Evolutionary conservation across 768 basidiomycete species (phyloP), one percentile per base, ranked within the genome.

Genomic region (Mycena crocata): DNA sequence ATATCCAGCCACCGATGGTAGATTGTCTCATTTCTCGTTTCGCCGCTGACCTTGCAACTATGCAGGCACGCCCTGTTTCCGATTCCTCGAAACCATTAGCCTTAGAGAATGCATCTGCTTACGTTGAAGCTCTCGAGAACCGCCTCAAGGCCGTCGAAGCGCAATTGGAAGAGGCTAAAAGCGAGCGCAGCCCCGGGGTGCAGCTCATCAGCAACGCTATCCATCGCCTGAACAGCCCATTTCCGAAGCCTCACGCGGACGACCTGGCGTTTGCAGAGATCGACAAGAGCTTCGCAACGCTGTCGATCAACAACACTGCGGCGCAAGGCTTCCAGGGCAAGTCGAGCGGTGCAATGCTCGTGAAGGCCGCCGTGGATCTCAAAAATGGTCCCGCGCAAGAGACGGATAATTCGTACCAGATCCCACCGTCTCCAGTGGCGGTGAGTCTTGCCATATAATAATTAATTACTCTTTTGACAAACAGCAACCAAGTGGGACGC

Each of bases 321-420:
- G 48, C 44, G 5, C 35, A 50, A 24, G 78, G 85, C 15, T 89
- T 88, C 68, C 87, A 87, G 62, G 87, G 88, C 0, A 87, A 87
- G 66, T 86, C 85, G 7, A 88, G 87, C 69, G 84, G 85, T 13
- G 83, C 85, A 0, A 85, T 87, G 82, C 81, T 89, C 23, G 78
- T 89, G 21, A 83, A 82, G 45, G 81, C 81, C 9, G 90, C 89
- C 2, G 81, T 90, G 8, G 86, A 89, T 66, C 77, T 90, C 5
- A 89, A 89, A 74, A 82, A 84, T 30, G 86, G 88, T n/a, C n/a
- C n/a, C n/a, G n/a, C n/a, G n/a, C n/a, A n/a, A n/a, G n/a, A n/a
- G n/a, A n/a, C n/a, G n/a, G n/a, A n/a, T n/a, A n/a, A n/a, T n/a
- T n/a, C n/a, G n/a, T n/a, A n/a, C n/a, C n/a, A n/a, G n/a, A n/a